A percentile compares a stretch with the other conserved stretches of the same genome.
Evolutionary conservation across 2,329 filamentous ascomycete species (phyloP).

Genomic region (Sclerotinia spermophila): DNA sequence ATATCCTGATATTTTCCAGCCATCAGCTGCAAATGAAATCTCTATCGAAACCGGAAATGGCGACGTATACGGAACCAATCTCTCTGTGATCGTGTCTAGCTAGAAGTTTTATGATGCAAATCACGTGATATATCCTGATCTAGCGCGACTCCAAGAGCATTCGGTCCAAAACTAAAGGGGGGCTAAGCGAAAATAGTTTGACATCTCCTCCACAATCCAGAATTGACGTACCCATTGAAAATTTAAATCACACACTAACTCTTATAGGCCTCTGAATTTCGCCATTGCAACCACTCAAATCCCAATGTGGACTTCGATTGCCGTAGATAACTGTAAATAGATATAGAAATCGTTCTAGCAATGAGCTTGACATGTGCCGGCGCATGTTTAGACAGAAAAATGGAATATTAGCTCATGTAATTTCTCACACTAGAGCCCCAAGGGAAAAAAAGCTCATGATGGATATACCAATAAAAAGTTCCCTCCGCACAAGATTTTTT

Average conservation of each 20-base stretch:
- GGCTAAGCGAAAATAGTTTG: background rate
- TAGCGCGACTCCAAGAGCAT: background rate
- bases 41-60: background rate
- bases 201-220: background rate
- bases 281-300: background rate
- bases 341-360: background rate
- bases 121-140: background rate
- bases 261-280: background rate
- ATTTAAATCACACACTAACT: background rate
- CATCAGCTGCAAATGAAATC: background rate
- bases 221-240: too few species aligned
- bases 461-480: background rate
- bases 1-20: background rate
- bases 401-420: background rate
- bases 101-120: fast-evolving
- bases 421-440: background rate
- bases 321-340: background rate
- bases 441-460: background rate
- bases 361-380: too few species aligned
- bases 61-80: fast-evolving
- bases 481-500: background rate
- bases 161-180: background rate
- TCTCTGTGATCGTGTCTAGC: fast-evolving
- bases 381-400: background rate
- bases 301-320: background rate